Percentiles rank a stretch among this genome's conserved stretches.
Conservation (phyloP, 1,139 yeast species). For the Debaryomyces nepalensis region DNA sequence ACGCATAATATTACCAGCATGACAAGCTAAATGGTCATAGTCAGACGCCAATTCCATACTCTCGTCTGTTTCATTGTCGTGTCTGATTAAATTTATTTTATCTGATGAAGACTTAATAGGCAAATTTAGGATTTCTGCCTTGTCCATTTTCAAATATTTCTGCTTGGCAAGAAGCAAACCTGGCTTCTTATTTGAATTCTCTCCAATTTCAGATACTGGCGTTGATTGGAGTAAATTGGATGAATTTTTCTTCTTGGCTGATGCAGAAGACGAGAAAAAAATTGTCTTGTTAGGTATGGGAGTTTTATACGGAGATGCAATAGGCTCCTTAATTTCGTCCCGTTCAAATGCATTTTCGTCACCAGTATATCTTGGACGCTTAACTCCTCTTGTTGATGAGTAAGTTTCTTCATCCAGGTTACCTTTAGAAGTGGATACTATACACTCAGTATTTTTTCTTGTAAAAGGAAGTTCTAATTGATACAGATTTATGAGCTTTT, state of each 20-base stretch:
- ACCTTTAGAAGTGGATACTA: background rate
- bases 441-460: background rate
- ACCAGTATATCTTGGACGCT: constrained; percentile 14
- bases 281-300: constrained; percentile 39
- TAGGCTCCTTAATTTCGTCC: constrained; percentile 16
- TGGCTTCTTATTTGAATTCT: constrained; percentile 19
- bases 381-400: constrained; percentile 16
- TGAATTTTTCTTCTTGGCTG: constrained; percentile 27
- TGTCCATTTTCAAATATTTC: constrained; percentile 26
- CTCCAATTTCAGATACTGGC: constrained; percentile 30
- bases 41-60: constrained; percentile 29
- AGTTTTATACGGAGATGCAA: constrained; percentile 28
- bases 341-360: constrained; percentile 8
- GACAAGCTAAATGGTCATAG: constrained; percentile 51
- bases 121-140: constrained; percentile 21
- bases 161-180: constrained; percentile 1
- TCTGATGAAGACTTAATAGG: constrained; percentile 6
- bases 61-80: constrained; percentile 1
- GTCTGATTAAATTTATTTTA: background rate
- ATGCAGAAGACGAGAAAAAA: constrained; percentile 37
- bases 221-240: constrained; percentile 23
- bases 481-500: constrained; percentile 23
- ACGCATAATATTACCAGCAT: constrained; percentile 51
- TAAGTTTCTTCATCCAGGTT: background rate
- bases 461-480: constrained; percentile 25